Base-by-base conservation (phyloP, 2,329 filamentous ascomycete species). In the Akanthomyces muscarius region DNA sequence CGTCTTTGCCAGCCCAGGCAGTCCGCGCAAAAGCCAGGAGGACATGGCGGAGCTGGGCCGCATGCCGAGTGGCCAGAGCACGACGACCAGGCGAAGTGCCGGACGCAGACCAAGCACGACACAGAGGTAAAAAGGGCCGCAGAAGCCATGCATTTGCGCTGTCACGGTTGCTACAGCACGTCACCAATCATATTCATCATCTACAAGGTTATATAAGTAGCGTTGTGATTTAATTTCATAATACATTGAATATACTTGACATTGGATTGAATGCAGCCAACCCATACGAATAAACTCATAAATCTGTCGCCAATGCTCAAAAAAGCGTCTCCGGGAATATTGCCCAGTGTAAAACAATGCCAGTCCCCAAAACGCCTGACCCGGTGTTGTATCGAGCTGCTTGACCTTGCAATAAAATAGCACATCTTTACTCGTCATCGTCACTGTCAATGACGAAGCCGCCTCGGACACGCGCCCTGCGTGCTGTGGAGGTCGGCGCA, bases 381-480 rank as follows among this genome's bases (percentile, higher is more conserved):
- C 28, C 21, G 23, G 16, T 42, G 14, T 38, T n/a, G 21, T 23
- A 18, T 23, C 28, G 18, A 6, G 13, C n/a, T n/a, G 18, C 50
- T 38, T 45, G 44, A 11, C n/a, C 16, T 18, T 30, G 21, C 1
- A 25, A 51, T 52, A 36, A 50, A 42, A 41, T 16, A 41, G 8
- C 25, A n/a, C 3, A 28, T 28, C 14, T 11, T 63, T 70, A 73
- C 60, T 84, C 81, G 66, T 85, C 83, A 54, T 87, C 85, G 70
- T 85, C 85, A 65, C 84, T 86, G 68, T 87, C 84, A 42, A 85
- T 69, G 52, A 87, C 72, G 65, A 87, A 87, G 0, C 84, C 84
- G 21, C 80, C 79, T 59, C 78, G 78, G 4, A 79, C 75, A 65
- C 81, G 76, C 1, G 76, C 74, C 63, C 81, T 76, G 67, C 77